Evolutionary conservation across 75 land plant species (phyloP).

Genomic region (Selaginella tamariscina): DNA sequence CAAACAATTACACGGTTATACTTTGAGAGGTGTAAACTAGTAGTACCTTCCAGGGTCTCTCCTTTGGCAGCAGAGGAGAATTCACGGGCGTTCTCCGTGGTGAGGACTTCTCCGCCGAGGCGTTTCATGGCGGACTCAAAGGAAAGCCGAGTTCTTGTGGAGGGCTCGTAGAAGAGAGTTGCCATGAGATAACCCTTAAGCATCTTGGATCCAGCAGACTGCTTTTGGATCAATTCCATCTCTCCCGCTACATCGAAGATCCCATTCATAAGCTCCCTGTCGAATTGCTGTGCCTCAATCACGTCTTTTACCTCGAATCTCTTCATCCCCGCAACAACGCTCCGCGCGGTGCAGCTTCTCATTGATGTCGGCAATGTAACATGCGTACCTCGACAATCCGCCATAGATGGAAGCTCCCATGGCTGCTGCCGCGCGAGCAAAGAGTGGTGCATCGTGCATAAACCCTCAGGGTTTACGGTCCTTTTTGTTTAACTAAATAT

Average conservation of each 20-base stretch:
- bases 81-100: constrained; percentile 92
- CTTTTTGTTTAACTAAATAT: too few species aligned
- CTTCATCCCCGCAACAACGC: too few species aligned
- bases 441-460: too few species aligned
- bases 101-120: constrained; percentile 89
- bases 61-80: constrained; percentile 96
- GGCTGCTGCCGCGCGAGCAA: too few species aligned
- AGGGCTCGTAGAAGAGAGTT: constrained; percentile 89
- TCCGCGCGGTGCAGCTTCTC: too few species aligned
- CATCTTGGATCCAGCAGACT: constrained; percentile 38
- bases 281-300: constrained; percentile 91
- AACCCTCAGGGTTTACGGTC: too few species aligned
- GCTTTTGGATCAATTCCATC: constrained; percentile 53
- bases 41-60: constrained; percentile 92
- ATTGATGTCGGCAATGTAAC: too few species aligned
- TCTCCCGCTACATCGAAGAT: constrained; percentile 81
- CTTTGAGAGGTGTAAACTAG: not conserved
- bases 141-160: constrained; percentile 90
- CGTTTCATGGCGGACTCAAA: constrained; percentile 97
- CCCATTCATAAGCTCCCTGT: constrained; percentile 47
- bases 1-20: not conserved
- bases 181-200: constrained; percentile 87
- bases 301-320: constrained; percentile 70
- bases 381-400: too few species aligned
- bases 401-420: too few species aligned